Evolutionary conservation across 164 flowering plant genomes (phyloP).

Genomic region (Hamamelis virginiana): DNA sequence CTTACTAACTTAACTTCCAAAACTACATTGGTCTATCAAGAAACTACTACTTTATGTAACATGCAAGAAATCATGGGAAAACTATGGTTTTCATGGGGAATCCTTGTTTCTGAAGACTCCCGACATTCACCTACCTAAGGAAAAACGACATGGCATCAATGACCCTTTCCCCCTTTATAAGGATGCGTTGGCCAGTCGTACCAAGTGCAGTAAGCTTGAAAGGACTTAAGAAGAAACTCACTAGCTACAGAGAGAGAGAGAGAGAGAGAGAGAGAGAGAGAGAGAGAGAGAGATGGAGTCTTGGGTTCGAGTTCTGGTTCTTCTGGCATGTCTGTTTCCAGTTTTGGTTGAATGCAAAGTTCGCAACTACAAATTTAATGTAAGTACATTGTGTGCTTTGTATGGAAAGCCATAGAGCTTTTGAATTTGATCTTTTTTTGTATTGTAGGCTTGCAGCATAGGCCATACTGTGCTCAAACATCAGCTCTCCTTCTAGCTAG

Average conservation of each 20-base stretch:
- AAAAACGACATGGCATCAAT: conserved; percentile 44
- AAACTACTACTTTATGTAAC: conserved; percentile 27
- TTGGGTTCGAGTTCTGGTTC: conserved; percentile 23
- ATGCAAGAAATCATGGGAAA: conserved; percentile 30
- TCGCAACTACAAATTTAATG: conserved; percentile 49
- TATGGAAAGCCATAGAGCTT: too few species aligned
- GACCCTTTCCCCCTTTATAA: conserved; percentile 21
- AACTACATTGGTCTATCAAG: not conserved
- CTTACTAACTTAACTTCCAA: conserved; percentile 2
- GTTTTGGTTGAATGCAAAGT: conserved; percentile 32
- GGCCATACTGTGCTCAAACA: too few species aligned
- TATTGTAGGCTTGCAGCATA: too few species aligned
- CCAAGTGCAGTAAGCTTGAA: conserved; percentile 5
- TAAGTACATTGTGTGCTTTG: conserved; percentile 23
- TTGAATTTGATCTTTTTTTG: too few species aligned
- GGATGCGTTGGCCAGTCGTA: conserved; percentile 27
- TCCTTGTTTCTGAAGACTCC: conserved; percentile 33
- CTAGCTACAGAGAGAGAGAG: not conserved
- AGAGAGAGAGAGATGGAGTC: conserved; percentile 20
- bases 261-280: not conserved
- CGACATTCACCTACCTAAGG: conserved; percentile 30
- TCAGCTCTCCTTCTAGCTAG: too few species aligned
- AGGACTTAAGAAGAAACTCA: not conserved
- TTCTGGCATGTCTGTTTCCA: conserved; percentile 26
- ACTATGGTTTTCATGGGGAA: conserved; percentile 1